Evolutionary conservation across 1,284 basidiomycete species (phyloP).

Genomic region (Ganoderma sinense): DNA sequence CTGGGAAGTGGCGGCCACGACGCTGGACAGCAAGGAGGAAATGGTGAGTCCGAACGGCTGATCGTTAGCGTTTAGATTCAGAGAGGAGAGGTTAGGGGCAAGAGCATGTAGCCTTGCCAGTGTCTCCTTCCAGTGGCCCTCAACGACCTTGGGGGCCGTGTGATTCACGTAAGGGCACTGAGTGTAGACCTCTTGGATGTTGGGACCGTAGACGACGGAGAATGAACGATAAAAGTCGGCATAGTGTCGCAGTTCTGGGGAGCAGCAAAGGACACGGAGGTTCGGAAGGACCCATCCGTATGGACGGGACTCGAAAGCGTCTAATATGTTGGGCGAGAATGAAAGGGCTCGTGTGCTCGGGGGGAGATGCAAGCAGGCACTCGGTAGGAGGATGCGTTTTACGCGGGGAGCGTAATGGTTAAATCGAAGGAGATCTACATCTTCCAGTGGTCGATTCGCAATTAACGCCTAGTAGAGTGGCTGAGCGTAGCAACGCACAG

Average conservation of each 20-base stretch:
- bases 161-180: background rate
- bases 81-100: background rate
- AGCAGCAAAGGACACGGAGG: background rate
- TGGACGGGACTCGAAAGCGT: background rate
- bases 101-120: background rate
- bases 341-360: background rate
- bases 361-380: background rate
- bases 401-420: constrained; percentile 10
- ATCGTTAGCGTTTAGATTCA: background rate
- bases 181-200: background rate
- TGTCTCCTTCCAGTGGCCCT: background rate
- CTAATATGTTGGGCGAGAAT: background rate
- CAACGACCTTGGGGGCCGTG: background rate
- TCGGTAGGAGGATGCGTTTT: background rate
- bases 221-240: constrained; percentile 8
- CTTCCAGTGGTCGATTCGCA: background rate
- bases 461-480: background rate
- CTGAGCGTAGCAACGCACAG: background rate
- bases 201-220: constrained; percentile 10
- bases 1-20: background rate
- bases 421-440: constrained; percentile 8
- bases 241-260: background rate
- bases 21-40: background rate
- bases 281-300: constrained; percentile 5
- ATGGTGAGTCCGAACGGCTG: background rate